Percentiles rank a stretch among this genome's conserved stretches.
phyloP scores from a whole-genome alignment of 768 basidiomycete genomes.

The Cystofilobasidium capitatum region DNA sequence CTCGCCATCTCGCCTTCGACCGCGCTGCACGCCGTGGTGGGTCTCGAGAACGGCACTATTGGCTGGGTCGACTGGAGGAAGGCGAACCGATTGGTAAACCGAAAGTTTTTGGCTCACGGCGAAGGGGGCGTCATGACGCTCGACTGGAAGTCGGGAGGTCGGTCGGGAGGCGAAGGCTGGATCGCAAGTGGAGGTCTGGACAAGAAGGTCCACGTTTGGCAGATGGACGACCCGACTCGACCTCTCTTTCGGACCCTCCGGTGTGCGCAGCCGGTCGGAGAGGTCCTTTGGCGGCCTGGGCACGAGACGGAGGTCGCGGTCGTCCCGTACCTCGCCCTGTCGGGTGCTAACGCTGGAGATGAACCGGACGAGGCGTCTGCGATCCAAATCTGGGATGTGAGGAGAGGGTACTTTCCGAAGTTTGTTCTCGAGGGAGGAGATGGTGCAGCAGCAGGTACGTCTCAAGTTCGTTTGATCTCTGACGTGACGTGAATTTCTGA shows the following conservation, averaged over 20 bases:
- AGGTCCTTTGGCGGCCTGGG: slow-evolving; percentile 64
- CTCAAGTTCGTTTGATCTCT: background rate
- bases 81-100: background rate
- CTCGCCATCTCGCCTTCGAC: slow-evolving; percentile 21
- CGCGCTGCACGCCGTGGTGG: slow-evolving; percentile 10
- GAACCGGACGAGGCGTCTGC: slow-evolving; percentile 45
- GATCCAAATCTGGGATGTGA: slow-evolving; percentile 78
- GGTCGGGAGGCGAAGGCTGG: slow-evolving; percentile 49
- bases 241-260: slow-evolving; percentile 59
- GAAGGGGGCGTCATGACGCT: slow-evolving; percentile 21
- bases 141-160: slow-evolving; percentile 21
- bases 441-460: slow-evolving; percentile 63
- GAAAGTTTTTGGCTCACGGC: slow-evolving; percentile 23
- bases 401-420: slow-evolving; percentile 70
- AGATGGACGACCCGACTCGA: slow-evolving; percentile 51
- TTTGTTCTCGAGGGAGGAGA: slow-evolving; percentile 64
- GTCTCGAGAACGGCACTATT: slow-evolving; percentile 25
- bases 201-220: slow-evolving; percentile 73
- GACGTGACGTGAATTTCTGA: background rate
- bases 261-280: slow-evolving; percentile 63
- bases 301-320: slow-evolving; percentile 46
- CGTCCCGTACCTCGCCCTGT: slow-evolving; percentile 22
- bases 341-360: slow-evolving; percentile 25
- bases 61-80: slow-evolving; percentile 26
- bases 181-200: slow-evolving; percentile 71